Evolutionary conservation across 108 stramenopile species (phyloP), one percentile per base, ranked within the genome.

Genomic region (Fistulifera solaris): DNA sequence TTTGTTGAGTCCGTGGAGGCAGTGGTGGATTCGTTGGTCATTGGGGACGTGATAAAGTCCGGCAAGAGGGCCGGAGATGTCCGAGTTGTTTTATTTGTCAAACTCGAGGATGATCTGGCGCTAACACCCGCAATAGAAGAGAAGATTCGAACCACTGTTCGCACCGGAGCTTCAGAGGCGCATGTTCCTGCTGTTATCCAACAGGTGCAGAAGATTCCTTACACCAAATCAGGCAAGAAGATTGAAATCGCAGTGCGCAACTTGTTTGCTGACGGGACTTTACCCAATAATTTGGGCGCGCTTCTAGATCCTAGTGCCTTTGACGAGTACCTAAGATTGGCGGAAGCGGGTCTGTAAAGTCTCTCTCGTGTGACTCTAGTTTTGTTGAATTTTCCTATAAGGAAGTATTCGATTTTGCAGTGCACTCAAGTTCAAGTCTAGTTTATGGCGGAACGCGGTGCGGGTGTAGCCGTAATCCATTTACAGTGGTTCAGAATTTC

Each of bases 1-100:
- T 66, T 65, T 48, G 70, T 54, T 18, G 70, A 71, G 38, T 48
- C 48, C 27, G 58, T 54, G 22, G 31, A 31, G 2, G 40, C 15
- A 6, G 54, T 71, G 2, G 59, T 54, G 7, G 70, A 71, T 40
- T 71, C 63, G 1, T 38, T 66, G 13, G 64, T 66, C 12, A 66
- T 71, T 55, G 62, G 68, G 2, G 63, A 70, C 11, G 49, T 52
- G 43, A 50, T 63, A n/a, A 70, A 52, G 41, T 27, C 38, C 5
- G 68, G 68, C 4, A 54, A 55, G 28, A 56, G 63, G n/a, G 70
- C 70, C 23, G 70, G 64, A 0, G 70, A 71, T 46, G 64, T 71
- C 38, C 64, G 59, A 48, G 38, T 71, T 26, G 64, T 71, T 22
- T 28, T 71, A 6, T 71, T 71, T 43, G 70, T 61, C 13, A 53